phyloP scores from a whole-genome alignment of 352 stramenopile species.

The Phytophthora melonis region DNA sequence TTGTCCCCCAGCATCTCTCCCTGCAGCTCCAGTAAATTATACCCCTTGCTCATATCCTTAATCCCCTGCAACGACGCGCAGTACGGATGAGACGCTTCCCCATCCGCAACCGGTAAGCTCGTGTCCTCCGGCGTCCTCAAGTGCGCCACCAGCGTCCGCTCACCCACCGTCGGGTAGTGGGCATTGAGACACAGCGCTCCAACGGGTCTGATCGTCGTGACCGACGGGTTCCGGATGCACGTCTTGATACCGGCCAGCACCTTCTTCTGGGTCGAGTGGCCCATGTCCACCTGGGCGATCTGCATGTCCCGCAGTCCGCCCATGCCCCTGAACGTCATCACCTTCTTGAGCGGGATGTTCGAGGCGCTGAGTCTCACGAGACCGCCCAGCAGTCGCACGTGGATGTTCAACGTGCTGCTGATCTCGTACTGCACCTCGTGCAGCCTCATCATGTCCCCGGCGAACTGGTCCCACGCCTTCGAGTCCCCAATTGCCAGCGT shows the following conservation, averaged over 20 bases:
- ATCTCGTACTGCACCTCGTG: constrained; percentile 60
- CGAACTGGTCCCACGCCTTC: constrained; percentile 73
- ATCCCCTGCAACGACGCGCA: constrained; percentile 46
- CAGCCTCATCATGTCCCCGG: constrained; percentile 68
- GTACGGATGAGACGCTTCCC: constrained; percentile 64
- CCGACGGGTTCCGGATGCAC: constrained; percentile 87
- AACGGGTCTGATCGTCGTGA: constrained; percentile 71
- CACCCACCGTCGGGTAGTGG: constrained; percentile 54
- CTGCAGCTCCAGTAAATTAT: constrained; percentile 76
- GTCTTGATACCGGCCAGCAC: constrained; percentile 79
- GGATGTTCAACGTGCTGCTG: constrained; percentile 53
- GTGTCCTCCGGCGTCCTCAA: constrained; percentile 51
- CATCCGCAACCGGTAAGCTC: constrained; percentile 51
- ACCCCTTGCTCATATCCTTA: constrained; percentile 54
- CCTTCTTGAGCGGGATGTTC: constrained; percentile 61
- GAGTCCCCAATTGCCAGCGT: constrained; percentile 66
- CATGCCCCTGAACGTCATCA: constrained; percentile 69
- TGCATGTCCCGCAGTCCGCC: constrained; percentile 68
- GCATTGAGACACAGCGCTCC: constrained; percentile 71
- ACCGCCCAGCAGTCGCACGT: constrained; percentile 59
- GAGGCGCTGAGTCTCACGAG: constrained; percentile 61
- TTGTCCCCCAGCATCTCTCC: constrained; percentile 75
- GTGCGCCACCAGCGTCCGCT: constrained; percentile 60
- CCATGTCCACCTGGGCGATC: constrained; percentile 72
- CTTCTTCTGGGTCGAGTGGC: constrained; percentile 60